Conservation (phyloP, 2,329 filamentous ascomycete genomes). For the Aureobasidium vineae region DNA sequence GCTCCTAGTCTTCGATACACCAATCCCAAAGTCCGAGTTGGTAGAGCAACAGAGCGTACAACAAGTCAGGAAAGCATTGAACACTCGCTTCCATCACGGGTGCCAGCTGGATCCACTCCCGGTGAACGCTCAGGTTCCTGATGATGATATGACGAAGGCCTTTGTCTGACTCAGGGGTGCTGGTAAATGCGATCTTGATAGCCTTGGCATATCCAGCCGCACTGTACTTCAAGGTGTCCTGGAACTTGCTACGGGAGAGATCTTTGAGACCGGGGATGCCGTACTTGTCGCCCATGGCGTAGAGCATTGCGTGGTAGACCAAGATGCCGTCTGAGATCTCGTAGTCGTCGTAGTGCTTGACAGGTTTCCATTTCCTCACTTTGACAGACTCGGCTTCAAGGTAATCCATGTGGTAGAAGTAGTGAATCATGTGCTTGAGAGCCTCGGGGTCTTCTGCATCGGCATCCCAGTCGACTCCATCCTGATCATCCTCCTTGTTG, state of each 20-base stretch:
- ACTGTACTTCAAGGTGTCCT: constrained; percentile 29
- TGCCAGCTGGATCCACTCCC: no score
- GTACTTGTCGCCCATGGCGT: constrained; percentile 33
- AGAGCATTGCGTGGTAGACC: constrained; percentile 32
- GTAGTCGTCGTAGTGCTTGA: constrained; percentile 28
- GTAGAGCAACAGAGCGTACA: constrained; percentile 31
- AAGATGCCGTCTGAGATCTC: constrained; percentile 33
- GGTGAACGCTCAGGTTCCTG: no score
- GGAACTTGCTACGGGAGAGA: constrained; percentile 34
- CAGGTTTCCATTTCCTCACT: background rate
- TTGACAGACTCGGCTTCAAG: constrained; percentile 3
- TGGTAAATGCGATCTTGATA: constrained; percentile 34
- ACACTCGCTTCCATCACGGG: no score
- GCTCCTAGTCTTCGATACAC: no score
- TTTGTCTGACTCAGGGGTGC: constrained; percentile 34
- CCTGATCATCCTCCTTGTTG: background rate
- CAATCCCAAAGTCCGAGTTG: no score
- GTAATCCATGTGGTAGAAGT: constrained; percentile 32
- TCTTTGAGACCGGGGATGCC: constrained; percentile 33
- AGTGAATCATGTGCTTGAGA: constrained; percentile 34
- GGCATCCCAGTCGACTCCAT: background rate
- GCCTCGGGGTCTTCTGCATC: constrained; percentile 33
- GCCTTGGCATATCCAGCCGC: constrained; percentile 35
- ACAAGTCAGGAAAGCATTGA: constrained; percentile 35
- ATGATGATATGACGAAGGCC: constrained; percentile 37